phyloP scores from a whole-genome alignment of 2,329 filamentous ascomycete genomes.

The Colletotrichum sp. region DNA sequence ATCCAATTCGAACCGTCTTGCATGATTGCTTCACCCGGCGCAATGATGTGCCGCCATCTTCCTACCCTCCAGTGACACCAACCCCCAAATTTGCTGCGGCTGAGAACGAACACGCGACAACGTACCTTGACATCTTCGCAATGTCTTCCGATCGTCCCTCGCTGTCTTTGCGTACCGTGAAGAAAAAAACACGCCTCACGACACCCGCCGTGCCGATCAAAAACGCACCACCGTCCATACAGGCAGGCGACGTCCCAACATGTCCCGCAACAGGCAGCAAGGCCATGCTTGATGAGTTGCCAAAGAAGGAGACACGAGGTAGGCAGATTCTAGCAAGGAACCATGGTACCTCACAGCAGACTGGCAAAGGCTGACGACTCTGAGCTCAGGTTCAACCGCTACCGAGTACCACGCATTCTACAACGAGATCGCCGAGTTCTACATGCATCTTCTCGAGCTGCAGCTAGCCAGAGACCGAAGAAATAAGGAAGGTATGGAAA shows the following conservation, averaged over 20 bases:
- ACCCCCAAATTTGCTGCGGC: not conserved
- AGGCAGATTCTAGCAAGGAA: not conserved
- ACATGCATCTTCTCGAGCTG: not conserved
- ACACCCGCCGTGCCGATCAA: not conserved
- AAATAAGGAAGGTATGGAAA: not conserved
- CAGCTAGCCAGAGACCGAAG: not conserved
- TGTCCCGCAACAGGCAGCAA: not conserved
- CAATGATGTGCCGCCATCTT: not conserved
- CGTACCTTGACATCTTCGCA: not conserved
- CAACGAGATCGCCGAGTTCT: not conserved
- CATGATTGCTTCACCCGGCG: not conserved
- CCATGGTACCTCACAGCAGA: not conserved
- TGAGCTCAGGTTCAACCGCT: not conserved
- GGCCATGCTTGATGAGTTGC: not conserved
- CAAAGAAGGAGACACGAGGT: not conserved
- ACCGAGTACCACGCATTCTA: not conserved
- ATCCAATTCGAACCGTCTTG: not conserved
- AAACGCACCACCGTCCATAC: not conserved
- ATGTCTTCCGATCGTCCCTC: not conserved
- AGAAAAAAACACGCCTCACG: not conserved
- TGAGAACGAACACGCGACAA: not conserved
- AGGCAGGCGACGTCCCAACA: not conserved
- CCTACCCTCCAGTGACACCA: not conserved
- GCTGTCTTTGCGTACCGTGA: not conserved
- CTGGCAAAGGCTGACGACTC: not conserved